These are phyloP conservation scores for Populus davidiana DNA, from an alignment of 345 rosid species.

Conservation along the genomic window DNA sequence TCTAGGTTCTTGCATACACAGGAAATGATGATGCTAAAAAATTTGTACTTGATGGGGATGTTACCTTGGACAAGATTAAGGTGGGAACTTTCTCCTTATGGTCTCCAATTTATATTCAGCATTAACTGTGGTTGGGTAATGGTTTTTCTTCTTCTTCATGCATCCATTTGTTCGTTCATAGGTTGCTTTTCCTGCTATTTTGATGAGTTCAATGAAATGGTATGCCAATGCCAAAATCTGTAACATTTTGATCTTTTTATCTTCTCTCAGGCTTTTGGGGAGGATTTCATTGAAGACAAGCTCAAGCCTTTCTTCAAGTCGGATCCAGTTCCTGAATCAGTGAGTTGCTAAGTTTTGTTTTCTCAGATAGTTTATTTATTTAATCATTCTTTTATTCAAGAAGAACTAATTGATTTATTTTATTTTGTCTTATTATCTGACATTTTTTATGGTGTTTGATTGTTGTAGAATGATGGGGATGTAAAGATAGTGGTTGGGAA, in stretches of 20 bases:
- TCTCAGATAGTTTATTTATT: neutral
- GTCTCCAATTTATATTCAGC: neutral
- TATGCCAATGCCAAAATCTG: neutral
- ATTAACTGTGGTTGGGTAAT: neutral
- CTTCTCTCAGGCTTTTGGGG: conserved; percentile 57
- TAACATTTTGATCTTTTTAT: neutral
- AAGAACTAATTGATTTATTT: neutral
- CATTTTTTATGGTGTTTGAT: conserved; percentile 6
- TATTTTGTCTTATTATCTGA: conserved; percentile 13
- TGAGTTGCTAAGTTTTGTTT: conserved; percentile 29
- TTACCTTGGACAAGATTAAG: conserved; percentile 71
- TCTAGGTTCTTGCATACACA: conserved; percentile 75
- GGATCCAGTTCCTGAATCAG: conserved; percentile 89
- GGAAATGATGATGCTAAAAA: conserved; percentile 86
- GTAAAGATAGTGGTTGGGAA: conserved; percentile 93
- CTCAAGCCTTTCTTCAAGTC: conserved; percentile 93
- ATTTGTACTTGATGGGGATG: conserved; percentile 57
- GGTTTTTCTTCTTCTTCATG: neutral
- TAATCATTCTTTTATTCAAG: no score
- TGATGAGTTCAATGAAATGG: neutral
- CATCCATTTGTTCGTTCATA: neutral
- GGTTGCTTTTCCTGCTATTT: no score
- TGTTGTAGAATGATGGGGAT: conserved; percentile 79
- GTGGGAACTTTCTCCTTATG: conserved; percentile 27
- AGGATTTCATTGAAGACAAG: conserved; percentile 65